Percentiles rank a stretch among this genome's conserved stretches.
These are phyloP conservation scores for Diutina ranongensis DNA, from an alignment of 1,139 yeast genomes.

Conservation along the genomic window DNA sequence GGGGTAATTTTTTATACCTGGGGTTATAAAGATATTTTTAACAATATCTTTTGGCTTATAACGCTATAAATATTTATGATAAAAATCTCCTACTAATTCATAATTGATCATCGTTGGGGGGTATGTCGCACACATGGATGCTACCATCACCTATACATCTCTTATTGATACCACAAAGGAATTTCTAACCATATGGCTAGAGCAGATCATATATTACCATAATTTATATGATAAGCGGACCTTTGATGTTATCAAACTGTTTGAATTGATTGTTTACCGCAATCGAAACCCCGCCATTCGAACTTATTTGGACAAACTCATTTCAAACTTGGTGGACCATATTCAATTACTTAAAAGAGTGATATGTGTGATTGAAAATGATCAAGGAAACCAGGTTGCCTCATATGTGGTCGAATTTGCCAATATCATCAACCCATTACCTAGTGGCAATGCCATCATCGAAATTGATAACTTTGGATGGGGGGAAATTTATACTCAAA, in stretches of 20 bases:
- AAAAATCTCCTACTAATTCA: not conserved
- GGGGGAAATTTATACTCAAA: constrained; percentile 24
- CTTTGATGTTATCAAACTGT: constrained; percentile 25
- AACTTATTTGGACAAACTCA: constrained; percentile 14
- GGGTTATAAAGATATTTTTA: too few species aligned
- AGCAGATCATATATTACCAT: constrained; percentile 35
- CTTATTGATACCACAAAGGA: constrained; percentile 26
- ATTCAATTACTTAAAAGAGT: constrained; percentile 18
- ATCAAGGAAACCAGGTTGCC: constrained; percentile 8
- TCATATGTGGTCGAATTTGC: constrained; percentile 21
- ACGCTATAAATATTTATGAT: too few species aligned
- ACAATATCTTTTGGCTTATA: too few species aligned
- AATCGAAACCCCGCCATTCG: constrained; percentile 34
- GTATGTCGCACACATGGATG: too few species aligned
- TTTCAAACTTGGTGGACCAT: constrained; percentile 15
- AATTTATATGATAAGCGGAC: constrained; percentile 31
- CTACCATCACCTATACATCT: constrained; percentile 18
- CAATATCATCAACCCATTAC: constrained; percentile 12
- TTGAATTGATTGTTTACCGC: constrained; percentile 26
- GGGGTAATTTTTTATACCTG: too few species aligned
- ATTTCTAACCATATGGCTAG: constrained; percentile 28
- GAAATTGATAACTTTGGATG: constrained; percentile 20
- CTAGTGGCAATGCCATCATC: constrained; percentile 12
- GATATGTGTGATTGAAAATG: constrained; percentile 16
- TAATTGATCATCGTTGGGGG: not conserved